Evolutionary conservation across 306 rosid species (phyloP), one percentile per base, ranked within the genome.

Genomic region (Arachis hypogaea): DNA sequence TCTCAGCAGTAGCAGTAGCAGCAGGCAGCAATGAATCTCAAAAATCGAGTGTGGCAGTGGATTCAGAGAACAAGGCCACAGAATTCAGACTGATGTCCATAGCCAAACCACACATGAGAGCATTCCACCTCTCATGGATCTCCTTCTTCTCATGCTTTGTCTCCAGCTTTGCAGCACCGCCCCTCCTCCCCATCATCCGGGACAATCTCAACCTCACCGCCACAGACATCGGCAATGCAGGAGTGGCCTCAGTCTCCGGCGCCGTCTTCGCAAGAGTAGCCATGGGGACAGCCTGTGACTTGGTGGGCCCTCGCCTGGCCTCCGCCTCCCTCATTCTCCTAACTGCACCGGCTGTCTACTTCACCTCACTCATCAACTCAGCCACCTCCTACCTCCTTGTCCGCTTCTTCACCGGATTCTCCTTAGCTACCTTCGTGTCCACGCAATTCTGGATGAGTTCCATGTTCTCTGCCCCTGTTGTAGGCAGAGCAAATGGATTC

Each of bases 361-460:
- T 78, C 78, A 88, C 96, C 16, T 63, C 97, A 46, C 38, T 85
- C 0, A 84, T 85, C 66, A 45, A 82, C 9, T 86, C 92, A 0
- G 69, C 97, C 1, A 73, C 79, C 6, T 69, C 91, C 0, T 93
- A 80, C 78, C 86, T 93, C 57, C 90, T 91, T 2, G 89, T 78
- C 5, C 84, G 97, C 0, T 93, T 93, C 83, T 93, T 91, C 86
- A 83, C 97, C 0, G 96, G 98, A 12, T 93, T 93, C 77, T 93
- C 98, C 7, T 68, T 93, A 0, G 89, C 97, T 36, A 87, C 93
- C 6, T 93, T 93, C 42, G 94, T 93, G 57, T 91, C 98, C n/a
- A 91, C 96, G 1, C 94, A 91, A 36, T 93, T 89, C 85, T 93
- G 94, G 98, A 93, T 91, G 98, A 93, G 94, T 83, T 91, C 98